Conservation (phyloP, 805 yeast genomes). For the Lipomyces kockii region DNA sequence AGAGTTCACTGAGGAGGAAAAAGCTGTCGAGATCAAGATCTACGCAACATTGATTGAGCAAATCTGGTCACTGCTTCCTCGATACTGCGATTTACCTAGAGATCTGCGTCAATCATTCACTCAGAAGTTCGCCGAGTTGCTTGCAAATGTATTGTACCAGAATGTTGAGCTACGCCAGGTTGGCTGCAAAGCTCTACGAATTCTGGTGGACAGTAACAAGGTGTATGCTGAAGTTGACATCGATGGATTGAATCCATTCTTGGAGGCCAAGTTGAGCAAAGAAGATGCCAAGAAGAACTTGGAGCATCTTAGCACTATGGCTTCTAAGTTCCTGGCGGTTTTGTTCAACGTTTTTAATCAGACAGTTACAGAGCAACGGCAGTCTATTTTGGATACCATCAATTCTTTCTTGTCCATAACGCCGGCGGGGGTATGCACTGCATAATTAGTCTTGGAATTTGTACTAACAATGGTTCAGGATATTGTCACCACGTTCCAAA, state of each 20-base stretch:
- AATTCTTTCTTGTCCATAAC: conserved; percentile 78
- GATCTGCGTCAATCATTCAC: conserved; percentile 70
- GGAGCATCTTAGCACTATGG: conserved; percentile 61
- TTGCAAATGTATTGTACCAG: conserved; percentile 76
- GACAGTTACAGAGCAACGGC: conserved; percentile 81
- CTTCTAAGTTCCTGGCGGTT: conserved; percentile 81
- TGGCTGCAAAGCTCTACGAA: conserved; percentile 81
- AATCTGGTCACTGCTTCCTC: conserved; percentile 88
- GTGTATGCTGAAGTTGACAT: conserved; percentile 65
- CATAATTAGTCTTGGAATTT: neutral
- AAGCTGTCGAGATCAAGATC: conserved; percentile 73
- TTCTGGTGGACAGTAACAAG: conserved; percentile 73
- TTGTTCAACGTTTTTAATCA: conserved; percentile 92
- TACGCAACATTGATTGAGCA: conserved; percentile 87
- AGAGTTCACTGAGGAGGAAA: conserved; percentile 44
- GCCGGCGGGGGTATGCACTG: conserved; percentile 8
- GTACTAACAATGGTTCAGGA: conserved; percentile 52
- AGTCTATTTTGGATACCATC: conserved; percentile 83
- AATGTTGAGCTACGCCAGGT: conserved; percentile 74
- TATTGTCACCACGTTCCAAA: conserved; percentile 75
- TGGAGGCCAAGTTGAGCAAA: conserved; percentile 61
- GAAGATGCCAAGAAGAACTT: conserved; percentile 60
- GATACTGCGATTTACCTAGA: conserved; percentile 82
- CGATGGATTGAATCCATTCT: conserved; percentile 61
- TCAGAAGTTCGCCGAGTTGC: conserved; percentile 74